Base-by-base conservation (phyloP, 140 eudicot genomes). In the Senecio squalidus region DNA sequence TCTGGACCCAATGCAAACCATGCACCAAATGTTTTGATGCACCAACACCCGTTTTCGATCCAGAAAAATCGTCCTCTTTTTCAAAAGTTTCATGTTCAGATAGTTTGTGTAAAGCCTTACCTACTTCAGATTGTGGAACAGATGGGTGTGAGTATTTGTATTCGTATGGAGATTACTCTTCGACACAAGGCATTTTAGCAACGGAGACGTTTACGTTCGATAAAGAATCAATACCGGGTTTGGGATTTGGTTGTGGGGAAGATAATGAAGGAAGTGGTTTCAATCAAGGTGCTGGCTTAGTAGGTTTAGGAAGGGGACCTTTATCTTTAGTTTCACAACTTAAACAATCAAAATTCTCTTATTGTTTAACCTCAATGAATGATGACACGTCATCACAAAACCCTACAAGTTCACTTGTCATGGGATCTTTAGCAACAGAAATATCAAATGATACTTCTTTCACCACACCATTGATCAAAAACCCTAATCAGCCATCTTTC, bases 1-100 rank as follows among this genome's bases (percentile, higher is more conserved):
- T 89, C 1, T 89, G 97, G 97, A 85, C 95, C 4, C 97, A 89
- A 39, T 89, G 97, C 62, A 73, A 77, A 56, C 95, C 97, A 41
- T 89, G 97, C 74, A 66, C 68, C 2, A 51, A 83, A 14, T 89
- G 97, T 56, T 89, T 74, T 28, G 70, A 78, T 43, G 84, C 79
- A 28, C 62, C 89, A 13, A 80, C 93, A 0, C 97, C 97, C 0
- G 23, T 85, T 20, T 89, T 85, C 18, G 95, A 89, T 52, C 95
- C 97, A 0, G 64, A 44, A 10, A 78, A 78, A 6, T 89, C 97
- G 0, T 67, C 89, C 1, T 69, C 94, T 8, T 89, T 63, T 57
- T 74, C 89, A 0, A 64, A 58, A 9, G 26, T 82, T 0, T 18
- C 94, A 1, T 89, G 97, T 44, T 64, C 83, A 1, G 58, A 58